Percentiles rank a stretch among this genome's conserved stretches.
Evolutionary conservation across 208 protist genomes (phyloP).

Genomic region (Trypanosoma grayi): DNA sequence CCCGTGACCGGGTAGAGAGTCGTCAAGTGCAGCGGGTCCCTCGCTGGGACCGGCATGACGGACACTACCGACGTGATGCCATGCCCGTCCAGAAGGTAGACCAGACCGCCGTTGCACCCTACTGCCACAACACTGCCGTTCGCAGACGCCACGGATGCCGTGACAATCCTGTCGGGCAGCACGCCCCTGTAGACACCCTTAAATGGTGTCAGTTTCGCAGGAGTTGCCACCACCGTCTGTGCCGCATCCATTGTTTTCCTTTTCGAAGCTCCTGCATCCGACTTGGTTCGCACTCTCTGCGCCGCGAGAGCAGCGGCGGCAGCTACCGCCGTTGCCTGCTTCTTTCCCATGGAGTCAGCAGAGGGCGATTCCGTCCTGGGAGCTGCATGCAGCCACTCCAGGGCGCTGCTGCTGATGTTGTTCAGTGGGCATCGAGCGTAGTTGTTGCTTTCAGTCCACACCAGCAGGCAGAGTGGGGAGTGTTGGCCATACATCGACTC

Average conservation of each 20-base stretch:
- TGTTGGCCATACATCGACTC: neutral
- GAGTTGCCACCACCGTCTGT: neutral
- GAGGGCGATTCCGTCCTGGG: neutral
- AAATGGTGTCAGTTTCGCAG: neutral
- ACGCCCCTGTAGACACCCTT: slow-evolving; percentile 13
- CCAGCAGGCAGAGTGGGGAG: slow-evolving; percentile 4
- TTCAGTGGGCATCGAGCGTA: slow-evolving; percentile 18
- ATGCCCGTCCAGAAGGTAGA: slow-evolving; percentile 20
- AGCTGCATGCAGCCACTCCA: neutral
- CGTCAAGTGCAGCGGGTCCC: neutral
- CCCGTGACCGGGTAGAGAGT: neutral
- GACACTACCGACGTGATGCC: slow-evolving; percentile 19
- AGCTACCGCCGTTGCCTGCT: no score
- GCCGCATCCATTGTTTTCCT: neutral
- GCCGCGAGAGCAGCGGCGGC: neutral
- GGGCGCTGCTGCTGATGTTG: neutral
- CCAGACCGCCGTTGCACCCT: slow-evolving; percentile 1
- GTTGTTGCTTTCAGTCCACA: slow-evolving; percentile 16
- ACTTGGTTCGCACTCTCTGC: neutral
- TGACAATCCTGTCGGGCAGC: slow-evolving; percentile 11
- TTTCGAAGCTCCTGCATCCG: neutral
- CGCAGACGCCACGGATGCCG: neutral
- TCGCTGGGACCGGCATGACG: neutral
- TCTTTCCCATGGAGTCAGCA: neutral
- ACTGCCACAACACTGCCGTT: slow-evolving; percentile 13